A percentile compares a stretch with the other conserved stretches of the same genome.
Conservation (phyloP, 225 moss, liverwort and hornwort species). For the Pseudoscleropodium purum region DNA sequence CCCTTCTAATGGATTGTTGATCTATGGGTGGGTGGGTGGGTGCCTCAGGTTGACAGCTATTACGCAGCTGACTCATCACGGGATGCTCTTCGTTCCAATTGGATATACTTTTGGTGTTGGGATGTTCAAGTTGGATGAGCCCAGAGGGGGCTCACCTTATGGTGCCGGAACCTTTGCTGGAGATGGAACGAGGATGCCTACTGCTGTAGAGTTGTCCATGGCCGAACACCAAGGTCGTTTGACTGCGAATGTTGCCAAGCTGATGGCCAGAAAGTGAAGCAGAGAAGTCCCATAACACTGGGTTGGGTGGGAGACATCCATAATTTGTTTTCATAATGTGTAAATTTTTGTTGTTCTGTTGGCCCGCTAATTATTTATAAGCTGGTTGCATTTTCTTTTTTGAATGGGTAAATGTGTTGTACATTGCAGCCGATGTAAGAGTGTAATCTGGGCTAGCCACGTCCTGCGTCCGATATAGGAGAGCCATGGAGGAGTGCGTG, state of each 20-base stretch:
- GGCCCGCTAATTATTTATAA: not conserved
- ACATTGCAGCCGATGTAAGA: constrained; percentile 1
- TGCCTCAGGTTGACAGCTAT: constrained; percentile 28
- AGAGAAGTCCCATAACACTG: not conserved
- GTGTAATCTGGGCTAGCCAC: not conserved
- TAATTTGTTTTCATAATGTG: not conserved
- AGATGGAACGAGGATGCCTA: constrained; percentile 34
- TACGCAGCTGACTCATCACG: constrained; percentile 46
- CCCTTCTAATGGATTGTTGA: not conserved
- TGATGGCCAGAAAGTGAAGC: constrained; percentile 24
- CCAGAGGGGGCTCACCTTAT: constrained; percentile 36
- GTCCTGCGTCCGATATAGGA: not conserved
- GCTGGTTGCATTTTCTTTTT: constrained; percentile 1
- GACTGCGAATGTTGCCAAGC: constrained; percentile 48
- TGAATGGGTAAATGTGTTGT: constrained; percentile 1
- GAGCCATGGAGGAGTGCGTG: not conserved
- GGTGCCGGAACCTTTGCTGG: constrained; percentile 50
- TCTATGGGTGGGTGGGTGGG: not conserved
- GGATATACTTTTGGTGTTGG: constrained; percentile 50
- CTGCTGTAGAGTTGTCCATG: constrained; percentile 21
- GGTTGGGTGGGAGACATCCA: not conserved
- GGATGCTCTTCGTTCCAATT: constrained; percentile 43
- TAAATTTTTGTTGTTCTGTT: not conserved
- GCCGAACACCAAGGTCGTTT: constrained; percentile 51
- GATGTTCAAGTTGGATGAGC: constrained; percentile 47